Evolutionary conservation across 2,329 filamentous ascomycete genomes (phyloP).

Genomic region (Talaromyces islandicus): DNA sequence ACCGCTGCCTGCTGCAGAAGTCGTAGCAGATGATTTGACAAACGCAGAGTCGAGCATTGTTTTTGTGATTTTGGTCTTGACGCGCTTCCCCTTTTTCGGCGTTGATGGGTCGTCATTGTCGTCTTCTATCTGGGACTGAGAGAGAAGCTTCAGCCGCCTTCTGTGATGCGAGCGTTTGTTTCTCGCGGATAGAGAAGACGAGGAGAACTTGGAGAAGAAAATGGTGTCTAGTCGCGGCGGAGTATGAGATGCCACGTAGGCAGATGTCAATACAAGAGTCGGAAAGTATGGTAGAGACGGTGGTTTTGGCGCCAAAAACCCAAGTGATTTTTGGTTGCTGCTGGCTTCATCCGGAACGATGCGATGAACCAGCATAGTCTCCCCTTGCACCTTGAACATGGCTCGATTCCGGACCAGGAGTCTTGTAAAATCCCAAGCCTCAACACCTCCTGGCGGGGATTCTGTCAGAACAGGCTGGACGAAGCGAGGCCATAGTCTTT

Average conservation of each 20-base stretch:
- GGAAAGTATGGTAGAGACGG: conserved; percentile 38
- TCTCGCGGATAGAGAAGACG: conserved; percentile 35
- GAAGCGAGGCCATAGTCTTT: conserved; percentile 79
- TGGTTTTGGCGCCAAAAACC: not conserved
- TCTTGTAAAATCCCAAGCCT: conserved; percentile 75
- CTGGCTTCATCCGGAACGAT: conserved; percentile 28
- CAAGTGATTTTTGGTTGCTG: not conserved
- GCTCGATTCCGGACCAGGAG: conserved; percentile 56
- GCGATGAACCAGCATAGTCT: conserved; percentile 37
- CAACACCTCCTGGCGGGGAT: conserved; percentile 36
- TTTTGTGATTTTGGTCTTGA: conserved; percentile 36
- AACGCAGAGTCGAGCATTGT: conserved; percentile 35
- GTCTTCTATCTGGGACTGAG: conserved; percentile 32
- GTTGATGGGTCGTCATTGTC: conserved; percentile 23
- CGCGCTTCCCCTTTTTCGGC: conserved; percentile 28
- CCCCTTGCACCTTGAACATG: conserved; percentile 42
- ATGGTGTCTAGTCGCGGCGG: conserved; percentile 43
- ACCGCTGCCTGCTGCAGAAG: conserved; percentile 23
- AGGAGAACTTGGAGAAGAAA: conserved; percentile 45
- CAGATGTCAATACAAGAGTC: conserved; percentile 41
- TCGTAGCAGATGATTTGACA: conserved; percentile 32
- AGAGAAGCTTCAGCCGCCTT: conserved; percentile 35
- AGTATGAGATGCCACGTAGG: conserved; percentile 43
- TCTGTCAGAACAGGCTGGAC: conserved; percentile 69
- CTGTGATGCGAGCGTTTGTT: conserved; percentile 41